Base-by-base conservation (phyloP, 495 filamentous ascomycete species). In the Elasticomyces elasticus region DNA sequence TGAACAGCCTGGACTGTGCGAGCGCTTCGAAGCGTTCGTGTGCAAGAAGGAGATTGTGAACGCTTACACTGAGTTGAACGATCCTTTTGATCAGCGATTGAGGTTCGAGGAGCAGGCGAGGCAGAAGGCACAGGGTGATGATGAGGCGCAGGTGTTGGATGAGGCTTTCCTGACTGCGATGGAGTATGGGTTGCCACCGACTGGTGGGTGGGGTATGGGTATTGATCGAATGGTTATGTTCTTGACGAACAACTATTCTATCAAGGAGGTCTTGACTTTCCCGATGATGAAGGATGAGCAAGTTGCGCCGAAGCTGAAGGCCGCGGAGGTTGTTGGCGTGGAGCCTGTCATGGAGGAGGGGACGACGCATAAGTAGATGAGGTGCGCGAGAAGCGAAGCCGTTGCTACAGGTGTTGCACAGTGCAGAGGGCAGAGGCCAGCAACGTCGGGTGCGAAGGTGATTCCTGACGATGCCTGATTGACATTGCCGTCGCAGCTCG, bases 221-320 rank as follows among this genome's bases (percentile, higher is more conserved):
- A 95, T 98, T 63, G 92, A 98, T 72, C 86, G 89, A 56, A 67
- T 96, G 64, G 86, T 91, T 63, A 97, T 97, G 92, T 96, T 97
- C 77, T 74, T 97, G 63, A 96, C 94, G 43, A 79, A 97, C 71
- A 84, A 94, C 68, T 95, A 96, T 75, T 79, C 72, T 51, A 97
- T 97, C 71, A 92, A 94, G 75, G 92, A 98, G 72, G 92, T 97
- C 4, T 73, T 98, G 47, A 81, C 92, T 12, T 97, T 98, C 79
- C 94, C 82, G 17, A 80, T 86, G 62, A 87, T 88, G 84, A 86
- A 85, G 75, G 81, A 85, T 35, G 80, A 84, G 50, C 71, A 74
- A 2, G 49, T 63, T 20, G 68, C 72, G 40, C 67, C 72, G 35
- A 71, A 74, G 63, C 70, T 66, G 64, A 80, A 79, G 74, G 66